A percentile compares a stretch with the other conserved stretches of the same genome.
Conservation (phyloP, 176 grass and related monocot species). For the Eragrostis curvula region DNA sequence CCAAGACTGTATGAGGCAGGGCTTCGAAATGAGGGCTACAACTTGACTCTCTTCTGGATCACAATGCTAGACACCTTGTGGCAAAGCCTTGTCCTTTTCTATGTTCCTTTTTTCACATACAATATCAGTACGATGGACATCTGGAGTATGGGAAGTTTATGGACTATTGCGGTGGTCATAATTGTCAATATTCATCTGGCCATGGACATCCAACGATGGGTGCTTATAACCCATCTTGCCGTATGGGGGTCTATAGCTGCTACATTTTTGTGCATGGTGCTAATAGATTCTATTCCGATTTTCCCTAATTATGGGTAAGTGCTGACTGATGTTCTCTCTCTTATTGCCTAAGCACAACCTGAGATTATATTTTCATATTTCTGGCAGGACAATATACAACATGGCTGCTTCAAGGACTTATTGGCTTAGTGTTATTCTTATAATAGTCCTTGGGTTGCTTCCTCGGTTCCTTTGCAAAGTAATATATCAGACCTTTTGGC, state of each 20-base stretch:
- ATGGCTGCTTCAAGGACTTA: conserved; percentile 79
- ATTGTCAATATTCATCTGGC: conserved; percentile 98
- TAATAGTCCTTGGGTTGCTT: conserved; percentile 91
- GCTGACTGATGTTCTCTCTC: conserved; percentile 17
- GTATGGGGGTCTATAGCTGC: conserved; percentile 95
- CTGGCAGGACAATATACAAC: conserved; percentile 97
- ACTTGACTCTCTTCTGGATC: conserved; percentile 96
- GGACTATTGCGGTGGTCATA: conserved; percentile 95
- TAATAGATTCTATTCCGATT: conserved; percentile 95
- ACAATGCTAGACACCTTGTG: conserved; percentile 99
- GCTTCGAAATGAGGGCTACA: conserved; percentile 93
- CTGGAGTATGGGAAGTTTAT: conserved; percentile 98
- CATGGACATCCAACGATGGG: conserved; percentile 94
- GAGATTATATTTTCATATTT: conserved; percentile 42
- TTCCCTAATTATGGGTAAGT: conserved; percentile 97
- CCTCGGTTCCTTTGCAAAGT: conserved; percentile 96
- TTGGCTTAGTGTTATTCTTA: conserved; percentile 92
- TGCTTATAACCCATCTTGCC: conserved; percentile 92
- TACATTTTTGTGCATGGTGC: conserved; percentile 97
- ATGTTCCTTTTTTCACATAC: conserved; percentile 94
- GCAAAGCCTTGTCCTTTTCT: conserved; percentile 99
- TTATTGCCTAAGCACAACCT: conserved; percentile 31
- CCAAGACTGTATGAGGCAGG: conserved; percentile 94
- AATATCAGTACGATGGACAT: conserved; percentile 92
- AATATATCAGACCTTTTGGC: conserved; percentile 95